phyloP scores from a whole-genome alignment of 176 grass and related monocot genomes.

The Bolboschoenus planiculmis region DNA sequence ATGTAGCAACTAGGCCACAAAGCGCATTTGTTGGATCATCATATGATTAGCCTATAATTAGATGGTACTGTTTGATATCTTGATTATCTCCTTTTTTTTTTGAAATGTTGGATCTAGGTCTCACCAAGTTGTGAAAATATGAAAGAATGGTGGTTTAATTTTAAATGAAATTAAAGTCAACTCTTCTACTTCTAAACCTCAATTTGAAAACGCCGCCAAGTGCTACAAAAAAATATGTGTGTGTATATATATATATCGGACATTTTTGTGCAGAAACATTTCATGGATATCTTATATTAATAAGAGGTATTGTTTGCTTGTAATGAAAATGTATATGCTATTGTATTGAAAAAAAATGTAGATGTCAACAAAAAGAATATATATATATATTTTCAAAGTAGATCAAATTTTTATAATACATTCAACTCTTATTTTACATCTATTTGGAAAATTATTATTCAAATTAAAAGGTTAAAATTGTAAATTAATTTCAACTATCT shows the following conservation, averaged over 20 bases:
- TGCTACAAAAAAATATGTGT: background rate
- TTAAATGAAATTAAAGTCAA: slow-evolving; percentile 2
- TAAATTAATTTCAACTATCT: too few species aligned
- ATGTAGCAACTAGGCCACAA: background rate
- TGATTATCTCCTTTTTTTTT: background rate
- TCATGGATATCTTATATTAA: too few species aligned
- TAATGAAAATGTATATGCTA: background rate
- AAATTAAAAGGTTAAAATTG: too few species aligned
- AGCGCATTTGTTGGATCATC: background rate
- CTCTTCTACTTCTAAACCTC: background rate
- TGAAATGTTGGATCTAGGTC: background rate
- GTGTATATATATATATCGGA: background rate
- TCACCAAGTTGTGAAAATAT: background rate
- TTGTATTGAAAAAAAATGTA: too few species aligned
- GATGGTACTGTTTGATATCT: background rate
- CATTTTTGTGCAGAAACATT: too few species aligned
- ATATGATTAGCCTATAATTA: slow-evolving; percentile 16
- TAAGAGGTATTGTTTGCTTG: too few species aligned
- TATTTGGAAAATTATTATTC: too few species aligned
- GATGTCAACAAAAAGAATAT: background rate
- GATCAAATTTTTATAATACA: too few species aligned
- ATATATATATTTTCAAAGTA: too few species aligned
- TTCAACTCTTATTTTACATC: too few species aligned
- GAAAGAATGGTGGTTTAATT: background rate
- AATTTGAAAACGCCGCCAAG: background rate